These are phyloP conservation scores for Phialophora tarda DNA, from an alignment of 2,329 filamentous ascomycete genomes.

Conservation along the genomic window DNA sequence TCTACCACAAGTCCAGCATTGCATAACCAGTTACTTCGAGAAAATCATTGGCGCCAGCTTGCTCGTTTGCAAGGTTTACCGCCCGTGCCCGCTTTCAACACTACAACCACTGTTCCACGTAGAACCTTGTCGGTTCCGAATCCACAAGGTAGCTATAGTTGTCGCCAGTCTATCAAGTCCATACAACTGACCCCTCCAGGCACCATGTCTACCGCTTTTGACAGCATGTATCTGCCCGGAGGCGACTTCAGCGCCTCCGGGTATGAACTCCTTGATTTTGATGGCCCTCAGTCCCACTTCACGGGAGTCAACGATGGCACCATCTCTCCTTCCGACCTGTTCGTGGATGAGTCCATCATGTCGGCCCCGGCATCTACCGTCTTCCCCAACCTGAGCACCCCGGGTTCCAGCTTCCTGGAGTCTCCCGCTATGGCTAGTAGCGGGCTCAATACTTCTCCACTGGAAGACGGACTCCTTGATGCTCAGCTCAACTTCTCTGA, in stretches of 20 bases:
- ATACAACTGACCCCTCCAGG: slow-evolving; percentile 31
- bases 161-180: slow-evolving; percentile 50
- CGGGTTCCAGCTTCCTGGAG: slow-evolving; percentile 65
- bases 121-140: slow-evolving; percentile 35
- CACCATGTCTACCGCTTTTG: slow-evolving; percentile 36
- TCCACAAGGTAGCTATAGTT: slow-evolving; percentile 44
- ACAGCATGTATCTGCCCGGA: slow-evolving; percentile 37
- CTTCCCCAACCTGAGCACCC: slow-evolving; percentile 77
- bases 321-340: slow-evolving; percentile 78
- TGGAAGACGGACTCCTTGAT: slow-evolving; percentile 40
- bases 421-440: slow-evolving; percentile 55
- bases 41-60: slow-evolving; percentile 39
- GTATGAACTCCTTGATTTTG: slow-evolving; percentile 34
- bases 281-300: slow-evolving; percentile 28
- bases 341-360: slow-evolving; percentile 60
- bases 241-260: slow-evolving; percentile 35
- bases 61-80: slow-evolving; percentile 38
- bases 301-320: slow-evolving; percentile 55
- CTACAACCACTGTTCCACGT: slow-evolving; percentile 34
- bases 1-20: slow-evolving; percentile 38
- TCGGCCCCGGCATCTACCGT: slow-evolving; percentile 79
- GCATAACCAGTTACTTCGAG: slow-evolving; percentile 33
- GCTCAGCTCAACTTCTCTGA: slow-evolving; percentile 35
- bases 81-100: slow-evolving; percentile 44
- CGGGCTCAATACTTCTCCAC: slow-evolving; percentile 38